Evolutionary conservation across 441 rosid genomes (phyloP).

Genomic region (Pelargonium australe): DNA sequence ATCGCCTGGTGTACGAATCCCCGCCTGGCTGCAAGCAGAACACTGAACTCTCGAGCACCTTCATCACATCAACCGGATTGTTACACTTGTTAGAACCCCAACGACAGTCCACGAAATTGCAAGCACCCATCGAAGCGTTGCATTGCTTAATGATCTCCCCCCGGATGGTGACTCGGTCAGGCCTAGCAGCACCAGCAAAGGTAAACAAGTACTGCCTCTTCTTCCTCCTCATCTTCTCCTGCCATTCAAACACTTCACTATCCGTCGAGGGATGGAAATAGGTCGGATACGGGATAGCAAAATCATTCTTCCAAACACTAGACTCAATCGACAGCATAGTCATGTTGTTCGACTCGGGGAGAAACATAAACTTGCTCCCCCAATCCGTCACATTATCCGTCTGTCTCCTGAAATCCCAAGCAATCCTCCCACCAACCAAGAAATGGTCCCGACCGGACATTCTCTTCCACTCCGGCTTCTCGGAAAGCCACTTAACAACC

Average conservation of each 20-base stretch:
- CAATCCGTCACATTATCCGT: constrained; percentile 43
- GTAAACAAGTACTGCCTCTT: constrained; percentile 50
- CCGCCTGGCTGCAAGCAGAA: constrained; percentile 85
- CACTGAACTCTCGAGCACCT: constrained; percentile 45
- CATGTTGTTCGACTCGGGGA: constrained; percentile 64
- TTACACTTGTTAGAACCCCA: constrained; percentile 39
- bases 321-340: constrained; percentile 62
- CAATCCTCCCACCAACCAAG: constrained; percentile 71
- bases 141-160: constrained; percentile 56
- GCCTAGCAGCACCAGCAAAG: constrained; percentile 58
- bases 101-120: constrained; percentile 48
- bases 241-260: constrained; percentile 50
- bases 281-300: constrained; percentile 73
- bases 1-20: constrained; percentile 70
- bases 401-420: constrained; percentile 78
- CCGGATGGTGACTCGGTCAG: constrained; percentile 48
- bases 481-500: constrained; percentile 56
- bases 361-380: constrained; percentile 66
- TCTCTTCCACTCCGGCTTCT: constrained; percentile 61
- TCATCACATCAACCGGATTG: constrained; percentile 45
- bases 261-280: constrained; percentile 70
- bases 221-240: constrained; percentile 38
- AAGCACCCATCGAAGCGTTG: constrained; percentile 43
- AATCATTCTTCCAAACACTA: constrained; percentile 64
- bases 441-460: constrained; percentile 73